A percentile compares a stretch with the other conserved stretches of the same genome.
Evolutionary conservation across 2,329 filamentous ascomycete species (phyloP).

Genomic region (Penicillium capsulatum): DNA sequence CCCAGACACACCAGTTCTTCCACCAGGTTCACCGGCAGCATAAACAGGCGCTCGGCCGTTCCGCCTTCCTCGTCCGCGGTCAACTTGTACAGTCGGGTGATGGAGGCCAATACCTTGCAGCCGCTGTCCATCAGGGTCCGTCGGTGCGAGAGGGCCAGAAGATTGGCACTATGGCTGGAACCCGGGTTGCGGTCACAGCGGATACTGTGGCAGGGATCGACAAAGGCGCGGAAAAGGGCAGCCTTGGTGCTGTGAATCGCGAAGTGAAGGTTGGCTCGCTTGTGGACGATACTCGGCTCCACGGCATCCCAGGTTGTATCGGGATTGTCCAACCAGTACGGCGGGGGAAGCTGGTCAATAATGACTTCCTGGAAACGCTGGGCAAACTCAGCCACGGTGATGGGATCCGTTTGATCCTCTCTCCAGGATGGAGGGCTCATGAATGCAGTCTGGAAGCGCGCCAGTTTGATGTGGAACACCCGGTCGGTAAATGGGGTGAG

Average conservation of each 20-base stretch:
- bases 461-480: constrained; percentile 14
- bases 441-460: constrained; percentile 14
- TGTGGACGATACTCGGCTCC: constrained; percentile 2
- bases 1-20: constrained; percentile 12
- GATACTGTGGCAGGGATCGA: constrained; percentile 14
- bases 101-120: constrained; percentile 10
- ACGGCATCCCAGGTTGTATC: constrained; percentile 11
- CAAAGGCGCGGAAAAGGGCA: constrained; percentile 13
- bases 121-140: constrained; percentile 12
- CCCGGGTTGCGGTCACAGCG: constrained; percentile 3
- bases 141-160: constrained; percentile 14
- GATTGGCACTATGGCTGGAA: constrained; percentile 6
- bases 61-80: constrained; percentile 8
- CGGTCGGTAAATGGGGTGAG: constrained; percentile 18
- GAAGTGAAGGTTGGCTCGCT: constrained; percentile 13
- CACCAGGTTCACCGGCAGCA: constrained; percentile 9
- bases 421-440: constrained; percentile 18
- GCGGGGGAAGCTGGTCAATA: constrained; percentile 11
- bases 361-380: constrained; percentile 16
- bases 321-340: constrained; percentile 10
- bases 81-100: constrained; percentile 9
- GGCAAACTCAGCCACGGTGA: constrained; percentile 13
- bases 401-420: constrained; percentile 9
- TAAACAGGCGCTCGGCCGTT: constrained; percentile 8
- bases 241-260: constrained; percentile 10